Percentiles rank a stretch among this genome's conserved stretches.
Conservation (phyloP, 2,329 filamentous ascomycete species). For the Drechslera avenae region DNA sequence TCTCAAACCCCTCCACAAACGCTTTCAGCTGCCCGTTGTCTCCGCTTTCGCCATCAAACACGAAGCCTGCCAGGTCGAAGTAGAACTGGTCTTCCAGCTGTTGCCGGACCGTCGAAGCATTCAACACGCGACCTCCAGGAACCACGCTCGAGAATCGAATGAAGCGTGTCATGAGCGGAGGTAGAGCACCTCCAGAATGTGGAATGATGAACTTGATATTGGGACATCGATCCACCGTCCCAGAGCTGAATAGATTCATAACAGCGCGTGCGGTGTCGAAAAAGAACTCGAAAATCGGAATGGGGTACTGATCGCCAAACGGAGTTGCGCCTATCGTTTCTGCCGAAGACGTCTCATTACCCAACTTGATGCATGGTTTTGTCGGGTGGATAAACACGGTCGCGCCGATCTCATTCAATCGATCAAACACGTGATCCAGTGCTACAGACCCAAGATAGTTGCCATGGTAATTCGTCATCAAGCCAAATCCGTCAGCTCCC, state of each 20-base stretch:
- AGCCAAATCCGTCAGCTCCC: slow-evolving; percentile 57
- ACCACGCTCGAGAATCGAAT: slow-evolving; percentile 49
- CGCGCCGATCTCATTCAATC: slow-evolving; percentile 54
- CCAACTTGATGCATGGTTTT: slow-evolving; percentile 49
- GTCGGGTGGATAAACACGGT: slow-evolving; percentile 63
- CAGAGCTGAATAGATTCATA: slow-evolving; percentile 56
- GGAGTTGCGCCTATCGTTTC: slow-evolving; percentile 43
- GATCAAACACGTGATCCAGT: slow-evolving; percentile 56
- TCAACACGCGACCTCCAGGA: slow-evolving; percentile 38
- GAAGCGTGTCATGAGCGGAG: slow-evolving; percentile 54
- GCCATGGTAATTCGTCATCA: slow-evolving; percentile 61
- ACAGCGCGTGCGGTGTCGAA: slow-evolving; percentile 59
- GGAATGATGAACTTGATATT: slow-evolving; percentile 56
- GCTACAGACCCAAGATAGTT: slow-evolving; percentile 57
- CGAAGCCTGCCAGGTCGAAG: slow-evolving; percentile 60
- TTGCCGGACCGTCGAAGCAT: slow-evolving; percentile 34
- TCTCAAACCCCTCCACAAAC: slow-evolving; percentile 51
- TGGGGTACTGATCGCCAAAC: slow-evolving; percentile 46
- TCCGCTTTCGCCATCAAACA: slow-evolving; percentile 49
- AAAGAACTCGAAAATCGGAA: slow-evolving; percentile 58
- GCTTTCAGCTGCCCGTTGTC: slow-evolving; percentile 54
- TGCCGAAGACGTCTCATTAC: neutral
- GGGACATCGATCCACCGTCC: slow-evolving; percentile 54
- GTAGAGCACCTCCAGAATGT: slow-evolving; percentile 55
- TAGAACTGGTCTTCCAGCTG: slow-evolving; percentile 53